Base-by-base conservation (phyloP, 257 asterid species). In the Nicotiana tomentosiformis region DNA sequence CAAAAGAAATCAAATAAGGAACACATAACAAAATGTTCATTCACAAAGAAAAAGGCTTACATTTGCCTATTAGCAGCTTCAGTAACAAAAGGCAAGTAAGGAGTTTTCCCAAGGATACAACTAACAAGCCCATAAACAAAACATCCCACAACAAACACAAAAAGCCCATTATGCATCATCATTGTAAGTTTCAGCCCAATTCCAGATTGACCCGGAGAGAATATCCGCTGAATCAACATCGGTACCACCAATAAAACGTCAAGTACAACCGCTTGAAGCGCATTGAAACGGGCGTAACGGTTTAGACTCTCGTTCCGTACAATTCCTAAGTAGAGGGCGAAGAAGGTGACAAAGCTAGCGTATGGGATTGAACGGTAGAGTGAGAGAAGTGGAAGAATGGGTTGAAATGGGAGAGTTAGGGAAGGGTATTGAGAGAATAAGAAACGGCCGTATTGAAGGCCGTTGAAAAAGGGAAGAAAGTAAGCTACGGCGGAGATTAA, bases 391-490 rank as follows among this genome's bases (percentile, higher is more conserved):
- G 99, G 98, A 82, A 94, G 72, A n/a, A 96, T 83, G 2, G 99
- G 98, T 80, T 91, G 91, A 69, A 96, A 87, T 0, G 99, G 98
- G 20, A 84, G 58, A 33, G 97, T 94, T 18, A 94, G 83, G 57
- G 84, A 2, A 0, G 99, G 99, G 91, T 84, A 96, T 74, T 88
- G 92, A 5, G 93, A 46, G 91, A 96, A 90, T 26, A 96, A 92
- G 92, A 90, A 96, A 3, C 98, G 94, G 5, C 98, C 97, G 89
- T 96, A 96, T 58, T 94, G 97, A 83, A 96, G 88, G 85, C 97
- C 94, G 87, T 96, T 94, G 94, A 94, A 88, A 84, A 96, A 87
- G 1, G 99, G 98, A 84, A 96, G 94, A 82, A 94, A 94, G 89
- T 94, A 96, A n/a, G 99, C 86, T 0, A 89, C 93, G 74, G 97